Conservation (phyloP, 2,329 filamentous ascomycete genomes). For the Trichoderma arundinaceum region DNA sequence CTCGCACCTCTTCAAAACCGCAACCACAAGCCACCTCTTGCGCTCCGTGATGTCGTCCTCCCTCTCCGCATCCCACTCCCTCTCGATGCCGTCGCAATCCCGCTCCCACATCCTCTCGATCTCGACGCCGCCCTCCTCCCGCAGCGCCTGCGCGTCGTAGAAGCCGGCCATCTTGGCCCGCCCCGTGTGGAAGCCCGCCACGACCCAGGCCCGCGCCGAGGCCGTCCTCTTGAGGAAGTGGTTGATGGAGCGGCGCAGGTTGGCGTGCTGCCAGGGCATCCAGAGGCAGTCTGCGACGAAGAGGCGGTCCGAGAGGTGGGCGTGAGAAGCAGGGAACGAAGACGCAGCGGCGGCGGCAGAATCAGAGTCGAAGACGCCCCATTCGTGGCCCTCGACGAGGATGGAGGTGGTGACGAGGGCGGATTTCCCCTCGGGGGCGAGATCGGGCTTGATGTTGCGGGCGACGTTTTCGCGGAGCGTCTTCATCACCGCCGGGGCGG, state of each 20-base stretch:
- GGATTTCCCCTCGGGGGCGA: constrained; percentile 42
- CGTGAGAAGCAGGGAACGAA: constrained; percentile 26
- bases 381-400: constrained; percentile 64
- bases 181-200: constrained; percentile 76
- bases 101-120: constrained; percentile 72
- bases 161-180: constrained; percentile 69
- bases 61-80: constrained; percentile 65
- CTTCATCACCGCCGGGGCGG: constrained; percentile 62
- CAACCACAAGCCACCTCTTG: constrained; percentile 74
- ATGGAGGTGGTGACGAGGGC: constrained; percentile 39
- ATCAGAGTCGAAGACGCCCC: constrained; percentile 57
- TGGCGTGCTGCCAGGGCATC: constrained; percentile 76
- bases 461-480: constrained; percentile 64
- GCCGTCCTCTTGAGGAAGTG: constrained; percentile 60
- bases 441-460: constrained; percentile 52
- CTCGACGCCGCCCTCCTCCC: constrained; percentile 56
- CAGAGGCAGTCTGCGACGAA: constrained; percentile 76
- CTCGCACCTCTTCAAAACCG: constrained; percentile 52
- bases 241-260: constrained; percentile 65
- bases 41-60: constrained; percentile 67
- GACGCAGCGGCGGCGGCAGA: not conserved
- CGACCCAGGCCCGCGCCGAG: constrained; percentile 63
- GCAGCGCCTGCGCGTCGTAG: constrained; percentile 58
- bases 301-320: constrained; percentile 62
- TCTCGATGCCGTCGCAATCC: constrained; percentile 67